phyloP scores from a whole-genome alignment of 768 basidiomycete species.

The Mycena capillaripes region DNA sequence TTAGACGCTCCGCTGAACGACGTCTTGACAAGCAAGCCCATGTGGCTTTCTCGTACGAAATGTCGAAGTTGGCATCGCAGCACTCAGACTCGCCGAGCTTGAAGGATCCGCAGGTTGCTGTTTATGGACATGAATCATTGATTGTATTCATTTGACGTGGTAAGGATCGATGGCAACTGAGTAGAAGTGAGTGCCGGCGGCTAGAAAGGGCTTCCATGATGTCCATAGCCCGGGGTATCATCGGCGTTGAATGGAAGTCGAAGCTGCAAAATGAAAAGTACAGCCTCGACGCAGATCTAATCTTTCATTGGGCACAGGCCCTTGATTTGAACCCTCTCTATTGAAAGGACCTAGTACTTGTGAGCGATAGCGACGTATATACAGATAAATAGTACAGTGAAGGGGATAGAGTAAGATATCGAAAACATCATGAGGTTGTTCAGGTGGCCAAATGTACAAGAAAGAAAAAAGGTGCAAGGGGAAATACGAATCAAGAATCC shows the following conservation, averaged over 20 bases:
- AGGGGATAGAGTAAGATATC: conserved; percentile 26
- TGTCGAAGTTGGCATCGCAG: not conserved
- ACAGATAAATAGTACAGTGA: conserved; percentile 38
- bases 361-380: conserved; percentile 36
- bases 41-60: not conserved
- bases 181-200: too few relatives aligned
- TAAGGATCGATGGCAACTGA: not conserved
- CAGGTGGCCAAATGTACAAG: conserved; percentile 27
- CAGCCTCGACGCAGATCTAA: not conserved
- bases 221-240: too few relatives aligned
- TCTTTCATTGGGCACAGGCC: not conserved
- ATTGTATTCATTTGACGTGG: not conserved
- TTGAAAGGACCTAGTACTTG: conserved; percentile 34
- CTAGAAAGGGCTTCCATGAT: too few relatives aligned
- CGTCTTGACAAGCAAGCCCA: not conserved
- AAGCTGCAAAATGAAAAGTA: not conserved
- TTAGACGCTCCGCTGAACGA: too few relatives aligned
- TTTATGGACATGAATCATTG: not conserved
- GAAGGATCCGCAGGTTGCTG: not conserved
- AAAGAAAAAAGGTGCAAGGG: conserved; percentile 21
- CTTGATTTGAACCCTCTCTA: conserved; percentile 30
- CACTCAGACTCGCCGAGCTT: not conserved
- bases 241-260: not conserved
- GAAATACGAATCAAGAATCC: conserved; percentile 9
- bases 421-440: conserved; percentile 23